Evolutionary conservation across 768 basidiomycete species (phyloP).

Genomic region (Mycena vulgaris): DNA sequence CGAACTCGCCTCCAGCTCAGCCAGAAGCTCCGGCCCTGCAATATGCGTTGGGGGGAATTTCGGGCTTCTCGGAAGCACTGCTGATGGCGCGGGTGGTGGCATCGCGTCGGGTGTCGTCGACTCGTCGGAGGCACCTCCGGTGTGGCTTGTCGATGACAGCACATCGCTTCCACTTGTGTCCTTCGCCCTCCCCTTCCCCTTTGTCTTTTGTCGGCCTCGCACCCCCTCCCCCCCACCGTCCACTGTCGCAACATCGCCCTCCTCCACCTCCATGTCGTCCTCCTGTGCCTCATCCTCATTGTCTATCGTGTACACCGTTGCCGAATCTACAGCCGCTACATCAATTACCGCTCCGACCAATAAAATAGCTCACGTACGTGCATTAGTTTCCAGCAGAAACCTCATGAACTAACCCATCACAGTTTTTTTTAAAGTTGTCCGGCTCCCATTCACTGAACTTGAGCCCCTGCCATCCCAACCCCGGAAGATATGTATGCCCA

Average conservation of each 20-base stretch:
- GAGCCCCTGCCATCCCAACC: background rate
- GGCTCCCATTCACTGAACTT: background rate
- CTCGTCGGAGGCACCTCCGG: too few species aligned
- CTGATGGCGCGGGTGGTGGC: background rate
- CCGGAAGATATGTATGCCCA: background rate
- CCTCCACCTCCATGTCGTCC: background rate
- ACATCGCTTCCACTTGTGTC: background rate
- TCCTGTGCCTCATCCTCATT: background rate
- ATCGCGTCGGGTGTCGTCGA: background rate
- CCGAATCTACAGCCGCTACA: background rate
- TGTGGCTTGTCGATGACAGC: too few species aligned
- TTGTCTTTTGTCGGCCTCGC: background rate
- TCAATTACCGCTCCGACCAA: background rate
- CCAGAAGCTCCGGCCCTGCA: background rate
- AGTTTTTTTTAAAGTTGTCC: background rate
- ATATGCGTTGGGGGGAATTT: background rate
- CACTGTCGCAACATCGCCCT: background rate
- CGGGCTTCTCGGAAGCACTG: background rate
- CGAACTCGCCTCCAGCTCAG: background rate
- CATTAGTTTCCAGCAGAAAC: conserved; percentile 1
- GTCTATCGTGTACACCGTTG: background rate
- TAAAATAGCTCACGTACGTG: background rate
- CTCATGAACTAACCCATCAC: conserved; percentile 4
- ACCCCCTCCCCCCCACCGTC: background rate
- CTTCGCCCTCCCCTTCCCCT: background rate